Conservation (phyloP, 2,329 filamentous ascomycete genomes). For the Fusarium oxysporum region DNA sequence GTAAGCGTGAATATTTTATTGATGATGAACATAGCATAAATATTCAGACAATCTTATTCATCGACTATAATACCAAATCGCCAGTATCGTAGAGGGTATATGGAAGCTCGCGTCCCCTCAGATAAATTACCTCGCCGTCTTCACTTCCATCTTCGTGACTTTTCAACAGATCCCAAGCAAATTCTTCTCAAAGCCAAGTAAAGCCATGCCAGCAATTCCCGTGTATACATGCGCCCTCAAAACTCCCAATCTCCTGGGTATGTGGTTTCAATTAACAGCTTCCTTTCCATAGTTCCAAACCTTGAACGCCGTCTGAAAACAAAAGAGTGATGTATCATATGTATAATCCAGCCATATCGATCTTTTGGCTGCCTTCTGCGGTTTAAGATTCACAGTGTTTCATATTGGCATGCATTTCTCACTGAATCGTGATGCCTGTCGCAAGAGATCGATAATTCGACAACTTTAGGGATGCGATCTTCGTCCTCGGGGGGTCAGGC, state of each 20-base stretch:
- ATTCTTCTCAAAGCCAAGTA: slow-evolving; percentile 28
- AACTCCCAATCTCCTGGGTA: slow-evolving; percentile 46
- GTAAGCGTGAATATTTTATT: background rate
- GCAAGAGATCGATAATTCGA: slow-evolving; percentile 66
- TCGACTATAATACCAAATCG: slow-evolving; percentile 24
- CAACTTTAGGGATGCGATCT: slow-evolving; percentile 67
- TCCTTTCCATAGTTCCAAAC: slow-evolving; percentile 22
- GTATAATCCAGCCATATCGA: background rate
- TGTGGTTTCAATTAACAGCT: slow-evolving; percentile 43
- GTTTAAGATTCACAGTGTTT: background rate
- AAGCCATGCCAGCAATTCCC: slow-evolving; percentile 21
- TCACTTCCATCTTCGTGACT: slow-evolving; percentile 20
- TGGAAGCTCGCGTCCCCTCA: slow-evolving; percentile 26
- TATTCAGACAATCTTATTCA: slow-evolving; percentile 20
- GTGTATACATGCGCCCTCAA: slow-evolving; percentile 42
- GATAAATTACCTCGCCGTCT: slow-evolving; percentile 14
- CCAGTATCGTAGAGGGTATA: slow-evolving; percentile 42
- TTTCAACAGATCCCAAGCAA: slow-evolving; percentile 33
- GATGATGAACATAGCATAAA: background rate
- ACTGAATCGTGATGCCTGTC: slow-evolving; percentile 53
- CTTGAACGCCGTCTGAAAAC: slow-evolving; percentile 40
- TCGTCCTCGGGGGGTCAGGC: slow-evolving; percentile 65
- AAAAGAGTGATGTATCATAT: slow-evolving; percentile 14
- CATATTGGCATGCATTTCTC: background rate
- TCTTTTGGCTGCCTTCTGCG: background rate